Evolutionary conservation across 768 basidiomycete genomes (phyloP).

Genomic region (Mycena maculata): DNA sequence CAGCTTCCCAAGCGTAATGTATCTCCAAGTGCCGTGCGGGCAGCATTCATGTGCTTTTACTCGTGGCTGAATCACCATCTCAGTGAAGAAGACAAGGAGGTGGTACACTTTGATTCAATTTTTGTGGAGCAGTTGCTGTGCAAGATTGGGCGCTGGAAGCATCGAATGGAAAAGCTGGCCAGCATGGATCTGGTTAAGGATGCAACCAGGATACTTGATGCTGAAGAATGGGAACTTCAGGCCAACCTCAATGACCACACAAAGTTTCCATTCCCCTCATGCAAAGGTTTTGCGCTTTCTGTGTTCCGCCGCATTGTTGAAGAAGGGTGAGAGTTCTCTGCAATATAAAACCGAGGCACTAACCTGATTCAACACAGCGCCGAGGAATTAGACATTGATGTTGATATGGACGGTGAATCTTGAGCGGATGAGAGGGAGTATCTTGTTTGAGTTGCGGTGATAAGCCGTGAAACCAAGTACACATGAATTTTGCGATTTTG

Average conservation of each 20-base stretch:
- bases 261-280: constrained; percentile 16
- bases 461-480: no score
- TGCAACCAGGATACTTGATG: constrained; percentile 2
- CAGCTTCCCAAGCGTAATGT: no score
- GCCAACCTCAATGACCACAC: constrained; percentile 8
- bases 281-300: background rate
- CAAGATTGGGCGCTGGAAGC: constrained; percentile 28
- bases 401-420: background rate
- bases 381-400: background rate
- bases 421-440: no score
- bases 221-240: background rate
- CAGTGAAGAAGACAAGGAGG: constrained; percentile 6
- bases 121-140: constrained; percentile 34
- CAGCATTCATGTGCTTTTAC: constrained; percentile 2
- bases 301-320: constrained; percentile 14
- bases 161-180: background rate
- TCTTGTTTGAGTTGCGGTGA: no score
- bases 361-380: background rate
- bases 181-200: background rate
- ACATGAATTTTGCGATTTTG: no score
- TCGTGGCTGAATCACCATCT: constrained; percentile 15
- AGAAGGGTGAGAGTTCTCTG: constrained; percentile 1
- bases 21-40: no score
- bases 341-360: background rate
- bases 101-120: constrained; percentile 20